Base-by-base conservation (phyloP, 805 yeast species). In the Ogataea trehalophila region DNA sequence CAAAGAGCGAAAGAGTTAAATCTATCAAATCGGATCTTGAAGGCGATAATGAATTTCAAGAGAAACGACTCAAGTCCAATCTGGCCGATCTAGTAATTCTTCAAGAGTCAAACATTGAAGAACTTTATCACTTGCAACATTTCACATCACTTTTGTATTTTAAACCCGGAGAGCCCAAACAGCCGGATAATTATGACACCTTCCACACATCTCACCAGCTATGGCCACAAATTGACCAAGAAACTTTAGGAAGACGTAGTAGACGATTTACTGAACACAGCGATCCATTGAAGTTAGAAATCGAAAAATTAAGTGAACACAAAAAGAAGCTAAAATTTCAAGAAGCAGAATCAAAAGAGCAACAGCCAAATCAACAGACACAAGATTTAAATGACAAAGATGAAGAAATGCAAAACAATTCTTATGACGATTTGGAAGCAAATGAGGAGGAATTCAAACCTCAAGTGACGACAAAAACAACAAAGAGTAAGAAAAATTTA, bases 111-210 rank as follows among this genome's bases (percentile, higher is more conserved):
- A 61, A 77, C 23, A 69, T 79, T 0, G 79, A 80, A 51, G 90
- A 85, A 58, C 65, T 85, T 17, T 84, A 79, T 55, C 88, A 85
- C 58, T 63, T 85, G 26, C 67, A 73, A 47, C 79, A 81, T 54
- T 85, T 75, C 59, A 78, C 80, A 18, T 80, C 87, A 0, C 60
- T 84, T 39, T 77, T 74, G 0, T 79, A 77, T 17, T 85, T 82
- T 76, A 76, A 83, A 52, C 90, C 90, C 0, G 56, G 62, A 15
- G 53, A 57, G 8, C 69, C 71, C 1, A 57, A 67, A 9, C 70
- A 68, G 16, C 68, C 73, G 2, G 66, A 62, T 34, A 51, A 59
- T 52, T 68, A 58, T 46, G 58, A 53, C 47, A 61, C 54, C 45
- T 75, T 66, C 45, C 65, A 44, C 26, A 61, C 58, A 40, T 60